Base-by-base conservation (phyloP, 352 stramenopile genomes). In the Pythium dissotocum region DNA sequence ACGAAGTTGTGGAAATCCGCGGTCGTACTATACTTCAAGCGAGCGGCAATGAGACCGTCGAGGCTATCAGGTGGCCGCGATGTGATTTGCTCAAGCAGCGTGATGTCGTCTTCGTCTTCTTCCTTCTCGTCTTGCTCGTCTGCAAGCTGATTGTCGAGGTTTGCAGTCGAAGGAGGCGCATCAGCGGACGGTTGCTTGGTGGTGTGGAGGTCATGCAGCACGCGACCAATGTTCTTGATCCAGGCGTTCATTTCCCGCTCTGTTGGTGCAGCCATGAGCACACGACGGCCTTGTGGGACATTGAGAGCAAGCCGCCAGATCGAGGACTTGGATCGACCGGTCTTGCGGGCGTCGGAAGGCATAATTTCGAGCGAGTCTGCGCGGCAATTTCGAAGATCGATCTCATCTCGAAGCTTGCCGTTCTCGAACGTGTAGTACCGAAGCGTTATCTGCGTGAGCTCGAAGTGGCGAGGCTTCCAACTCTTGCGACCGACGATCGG, bases 211-310 rank as follows among this genome's bases (percentile, higher is more conserved):
- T 28, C 28, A 14, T 57, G 52, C 24, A 72, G 48, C 16, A 65
- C 55, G 1, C 26, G 10, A 18, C 36, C 32, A 33, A 94, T 73
- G 61, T 93, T 88, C 68, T 90, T 77, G 49, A 90, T 83, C 87
- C 87, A 94, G 59, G 89, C 72, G 63, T 94, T 94, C 87, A 94
- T 94, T 64, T 94, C 87, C 65, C 89, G 89, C 61, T 95, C 85
- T 16, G 87, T 91, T 12, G 78, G 75, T 0, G 85, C 80, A 6
- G 85, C 87, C 44, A 95, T 75, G 14, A 94, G 66, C 54, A 93
- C 65, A 0, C 85, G 82, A 13, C 79, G 77, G 4, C 61, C 36
- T 46, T 82, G 70, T 0, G 80, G 78, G 32, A 82, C 78, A 63
- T 90, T 89, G 63, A 95, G 79, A 9, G 83, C 82, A 16, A 95